These are phyloP conservation scores for Lactarius psammicola DNA, from an alignment of 768 basidiomycete species.

Conservation along the genomic window DNA sequence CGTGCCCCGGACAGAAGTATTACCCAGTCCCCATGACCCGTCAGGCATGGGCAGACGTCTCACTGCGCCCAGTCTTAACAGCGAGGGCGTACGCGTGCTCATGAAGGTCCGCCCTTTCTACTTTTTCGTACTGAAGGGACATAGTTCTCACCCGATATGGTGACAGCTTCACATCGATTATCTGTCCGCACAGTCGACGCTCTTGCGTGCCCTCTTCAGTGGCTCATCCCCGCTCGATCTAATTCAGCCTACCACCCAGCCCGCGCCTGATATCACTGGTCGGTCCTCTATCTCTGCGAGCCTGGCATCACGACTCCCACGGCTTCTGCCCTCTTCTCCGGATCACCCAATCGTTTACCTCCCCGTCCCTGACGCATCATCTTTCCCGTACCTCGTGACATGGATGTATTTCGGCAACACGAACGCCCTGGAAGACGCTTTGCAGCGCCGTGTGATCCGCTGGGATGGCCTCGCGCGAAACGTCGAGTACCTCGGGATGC, in stretches of 20 bases:
- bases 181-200: slow-evolving; percentile 76
- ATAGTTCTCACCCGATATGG: slow-evolving; percentile 19
- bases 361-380: slow-evolving; percentile 70
- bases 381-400: slow-evolving; percentile 69
- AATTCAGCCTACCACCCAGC: slow-evolving; percentile 39
- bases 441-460: slow-evolving; percentile 60
- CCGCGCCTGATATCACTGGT: slow-evolving; percentile 21
- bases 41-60: slow-evolving; percentile 48
- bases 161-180: slow-evolving; percentile 75
- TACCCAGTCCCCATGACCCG: slow-evolving; percentile 39
- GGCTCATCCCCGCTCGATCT: slow-evolving; percentile 63
- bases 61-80: slow-evolving; percentile 48
- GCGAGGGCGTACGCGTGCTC: slow-evolving; percentile 54
- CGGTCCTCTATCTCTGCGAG: slow-evolving; percentile 41
- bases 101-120: slow-evolving; percentile 52
- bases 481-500: slow-evolving; percentile 82
- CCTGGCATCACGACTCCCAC: slow-evolving; percentile 53
- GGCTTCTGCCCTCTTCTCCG: slow-evolving; percentile 60
- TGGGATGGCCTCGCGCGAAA: slow-evolving; percentile 91
- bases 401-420: slow-evolving; percentile 83
- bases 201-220: slow-evolving; percentile 68
- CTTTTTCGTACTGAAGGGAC: not conserved
- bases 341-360: slow-evolving; percentile 69
- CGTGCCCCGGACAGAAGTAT: slow-evolving; percentile 21
- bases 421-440: slow-evolving; percentile 60